Conservation (phyloP, 768 basidiomycete genomes). For the Tricholoma sp. region DNA sequence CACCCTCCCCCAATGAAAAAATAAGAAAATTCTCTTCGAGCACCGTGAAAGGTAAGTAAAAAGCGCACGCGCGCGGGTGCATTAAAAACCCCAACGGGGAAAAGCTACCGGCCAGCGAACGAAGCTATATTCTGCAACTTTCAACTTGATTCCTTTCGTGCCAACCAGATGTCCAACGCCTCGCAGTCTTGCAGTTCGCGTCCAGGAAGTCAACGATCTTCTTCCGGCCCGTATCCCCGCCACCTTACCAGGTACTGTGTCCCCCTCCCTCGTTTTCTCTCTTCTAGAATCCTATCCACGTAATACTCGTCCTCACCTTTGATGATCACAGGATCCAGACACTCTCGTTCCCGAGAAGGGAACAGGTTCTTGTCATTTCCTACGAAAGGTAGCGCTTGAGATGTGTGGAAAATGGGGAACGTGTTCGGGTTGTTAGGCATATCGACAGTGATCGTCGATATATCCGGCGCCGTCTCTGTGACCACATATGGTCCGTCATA, state of each 20-base stretch:
- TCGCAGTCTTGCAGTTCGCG: conserved; percentile 15
- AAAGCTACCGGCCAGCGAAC: neutral
- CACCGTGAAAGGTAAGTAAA: no score
- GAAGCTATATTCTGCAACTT: neutral
- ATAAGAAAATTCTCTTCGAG: no score
- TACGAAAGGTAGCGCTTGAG: conserved; percentile 16
- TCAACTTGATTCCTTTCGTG: conserved; percentile 3
- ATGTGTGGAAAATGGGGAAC: conserved; percentile 37
- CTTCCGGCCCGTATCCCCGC: no score
- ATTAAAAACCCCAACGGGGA: neutral
- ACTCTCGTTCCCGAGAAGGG: conserved; percentile 17
- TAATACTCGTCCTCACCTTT: conserved; percentile 21
- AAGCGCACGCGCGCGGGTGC: neutral
- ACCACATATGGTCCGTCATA: no score
- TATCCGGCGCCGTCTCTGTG: no score
- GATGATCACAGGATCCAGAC: conserved; percentile 16
- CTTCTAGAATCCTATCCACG: conserved; percentile 26
- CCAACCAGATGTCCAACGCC: no score
- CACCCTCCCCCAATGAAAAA: no score
- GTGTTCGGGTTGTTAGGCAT: no score
- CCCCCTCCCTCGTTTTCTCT: conserved; percentile 16
- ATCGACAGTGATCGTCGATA: no score
- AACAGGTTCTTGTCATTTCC: conserved; percentile 27
- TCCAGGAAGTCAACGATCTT: conserved; percentile 22
- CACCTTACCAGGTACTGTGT: conserved; percentile 27